Percentiles rank a stretch among this genome's conserved stretches.
Evolutionary conservation across 129 eudicot genomes (phyloP).

Genomic region (Oenanthe sinensis): DNA sequence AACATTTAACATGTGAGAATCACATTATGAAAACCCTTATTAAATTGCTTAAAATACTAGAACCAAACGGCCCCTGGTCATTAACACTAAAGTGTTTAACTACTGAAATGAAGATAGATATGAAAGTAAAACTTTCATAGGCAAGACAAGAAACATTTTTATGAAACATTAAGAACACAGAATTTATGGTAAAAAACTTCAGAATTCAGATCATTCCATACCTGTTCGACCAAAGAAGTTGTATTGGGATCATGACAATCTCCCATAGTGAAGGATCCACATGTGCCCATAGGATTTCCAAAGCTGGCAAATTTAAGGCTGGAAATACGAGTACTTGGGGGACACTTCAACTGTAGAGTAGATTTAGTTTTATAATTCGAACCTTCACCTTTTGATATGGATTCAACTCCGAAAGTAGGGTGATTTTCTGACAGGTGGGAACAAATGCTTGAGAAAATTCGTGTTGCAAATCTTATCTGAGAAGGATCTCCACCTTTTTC

Average conservation of each 20-base stretch:
- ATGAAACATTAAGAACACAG: neutral
- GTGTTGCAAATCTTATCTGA: constrained; percentile 56
- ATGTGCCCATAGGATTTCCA: constrained; percentile 70
- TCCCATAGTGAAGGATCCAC: constrained; percentile 58
- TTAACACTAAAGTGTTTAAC: neutral
- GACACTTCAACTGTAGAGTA: constrained; percentile 50
- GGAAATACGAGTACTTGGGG: constrained; percentile 42
- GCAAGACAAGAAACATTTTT: neutral
- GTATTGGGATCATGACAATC: constrained; percentile 81
- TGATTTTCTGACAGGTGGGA: constrained; percentile 63
- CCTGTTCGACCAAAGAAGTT: constrained; percentile 53
- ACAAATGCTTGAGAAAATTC: constrained; percentile 53
- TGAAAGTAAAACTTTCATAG: neutral
- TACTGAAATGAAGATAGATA: neutral
- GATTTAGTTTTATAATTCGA: constrained; percentile 18
- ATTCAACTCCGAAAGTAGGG: constrained; percentile 40
- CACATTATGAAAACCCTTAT: too few relatives aligned
- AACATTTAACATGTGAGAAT: too few relatives aligned
- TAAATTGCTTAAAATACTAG: too few relatives aligned
- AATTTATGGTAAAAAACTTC: neutral
- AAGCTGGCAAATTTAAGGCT: constrained; percentile 70
- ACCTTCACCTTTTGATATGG: constrained; percentile 17
- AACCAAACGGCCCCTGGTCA: neutral
- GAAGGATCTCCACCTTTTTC: constrained; percentile 97
- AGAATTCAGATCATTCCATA: constrained; percentile 2